Evolutionary conservation across 2,329 filamentous ascomycete genomes (phyloP), one percentile per base, ranked within the genome.

Genomic region (Bretziella fagacearum): DNA sequence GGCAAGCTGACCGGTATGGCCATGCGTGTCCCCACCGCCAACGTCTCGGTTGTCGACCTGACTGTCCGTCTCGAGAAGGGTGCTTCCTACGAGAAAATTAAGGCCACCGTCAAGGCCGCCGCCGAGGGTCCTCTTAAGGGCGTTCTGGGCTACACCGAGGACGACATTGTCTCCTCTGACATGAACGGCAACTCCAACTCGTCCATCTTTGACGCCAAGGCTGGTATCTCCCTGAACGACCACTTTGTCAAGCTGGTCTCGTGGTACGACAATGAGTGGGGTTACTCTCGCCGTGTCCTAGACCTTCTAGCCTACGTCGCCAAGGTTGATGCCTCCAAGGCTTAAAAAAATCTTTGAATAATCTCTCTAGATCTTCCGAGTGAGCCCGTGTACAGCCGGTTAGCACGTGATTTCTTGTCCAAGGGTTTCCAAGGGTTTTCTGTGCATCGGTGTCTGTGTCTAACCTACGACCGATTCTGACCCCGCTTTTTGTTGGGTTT

Each of bases 181-280:
- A 65, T 96, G 67, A 91, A 82, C 72, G 91, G 91, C 67, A 83
- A 96, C 74, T 75, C 71, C 65, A 69, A 79, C 78, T 95, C 87
- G 56, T 95, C 87, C 71, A 93, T 96, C 77, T 95, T 98, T 69
- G 91, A 98, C 66, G 87, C 86, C 67, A 93, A 94, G 82, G 91
- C 91, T 53, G 91, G 91, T 77, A 96, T 98, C 70, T 83, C 87
- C 56, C 81, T 98, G 60, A 98, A 96, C 79, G 69, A 86, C 62
- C 87, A 95, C 80, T 96, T 96, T 67, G 79, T 94, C 77, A 98
- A 98, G 83, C 77, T 98, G 54, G 82, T 95, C 65, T 80, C 80
- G 60, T 96, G 89, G 91, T 94, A 94, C 71, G 86, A 94, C 77
- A 96, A 96, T 77, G 89, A 96, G 79, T 95, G 87, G 86, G 91